Evolutionary conservation across 805 yeast genomes (phyloP).

Genomic region (Barnettozyma pratensis): DNA sequence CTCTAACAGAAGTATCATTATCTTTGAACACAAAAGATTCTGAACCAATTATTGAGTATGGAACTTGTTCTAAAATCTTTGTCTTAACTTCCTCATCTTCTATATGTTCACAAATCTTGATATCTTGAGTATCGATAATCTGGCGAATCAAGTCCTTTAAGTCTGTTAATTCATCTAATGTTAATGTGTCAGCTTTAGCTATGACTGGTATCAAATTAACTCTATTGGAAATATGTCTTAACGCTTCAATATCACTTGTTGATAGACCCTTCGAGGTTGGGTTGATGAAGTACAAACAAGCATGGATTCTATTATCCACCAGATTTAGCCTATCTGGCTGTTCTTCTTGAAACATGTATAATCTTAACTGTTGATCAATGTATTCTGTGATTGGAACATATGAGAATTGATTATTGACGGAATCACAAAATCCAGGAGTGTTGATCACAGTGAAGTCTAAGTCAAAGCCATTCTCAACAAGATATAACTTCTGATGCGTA

Average conservation of each 20-base stretch:
- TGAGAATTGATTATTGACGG: constrained; percentile 56
- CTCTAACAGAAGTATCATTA: constrained; percentile 52
- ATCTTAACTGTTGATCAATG: constrained; percentile 75
- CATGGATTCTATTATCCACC: constrained; percentile 71
- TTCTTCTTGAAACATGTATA: constrained; percentile 67
- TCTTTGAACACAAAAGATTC: constrained; percentile 39
- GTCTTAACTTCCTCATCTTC: constrained; percentile 32
- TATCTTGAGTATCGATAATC: constrained; percentile 48
- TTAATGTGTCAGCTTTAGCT: constrained; percentile 73
- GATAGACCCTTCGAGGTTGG: constrained; percentile 61
- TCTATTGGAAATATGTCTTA: constrained; percentile 64
- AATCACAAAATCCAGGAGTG: constrained; percentile 75
- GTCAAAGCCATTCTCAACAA: constrained; percentile 55
- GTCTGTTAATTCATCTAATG: constrained; percentile 45
- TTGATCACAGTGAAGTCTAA: constrained; percentile 62
- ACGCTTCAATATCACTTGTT: constrained; percentile 65
- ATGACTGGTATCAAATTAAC: constrained; percentile 75
- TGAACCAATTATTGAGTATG: constrained; percentile 71
- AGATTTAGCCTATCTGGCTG: constrained; percentile 56
- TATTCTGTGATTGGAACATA: constrained; percentile 68
- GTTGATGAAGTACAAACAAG: constrained; percentile 75
- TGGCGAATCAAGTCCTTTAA: constrained; percentile 51
- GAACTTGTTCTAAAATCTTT: constrained; percentile 40
- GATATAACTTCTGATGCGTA: constrained; percentile 37
- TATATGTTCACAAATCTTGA: constrained; percentile 51